These are phyloP conservation scores for Aspergillus sp. DNA, from an alignment of 2,329 filamentous ascomycete genomes.

Conservation along the genomic window DNA sequence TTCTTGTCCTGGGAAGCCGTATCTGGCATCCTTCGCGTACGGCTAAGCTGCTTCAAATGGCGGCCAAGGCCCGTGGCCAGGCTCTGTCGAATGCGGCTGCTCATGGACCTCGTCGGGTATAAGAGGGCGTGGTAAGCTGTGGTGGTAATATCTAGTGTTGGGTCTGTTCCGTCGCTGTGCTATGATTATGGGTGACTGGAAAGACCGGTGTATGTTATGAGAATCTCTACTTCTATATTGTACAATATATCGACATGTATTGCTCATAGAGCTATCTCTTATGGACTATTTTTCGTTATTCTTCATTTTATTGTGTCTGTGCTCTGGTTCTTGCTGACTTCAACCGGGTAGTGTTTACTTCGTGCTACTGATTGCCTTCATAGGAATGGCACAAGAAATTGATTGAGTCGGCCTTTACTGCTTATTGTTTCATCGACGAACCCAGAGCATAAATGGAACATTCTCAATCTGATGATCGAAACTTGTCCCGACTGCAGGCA, in stretches of 20 bases:
- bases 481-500: neutral
- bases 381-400: too few species aligned
- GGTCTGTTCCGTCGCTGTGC: neutral
- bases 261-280: neutral
- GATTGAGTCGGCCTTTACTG: too few species aligned
- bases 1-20: slow-evolving; percentile 74
- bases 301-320: neutral
- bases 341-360: neutral
- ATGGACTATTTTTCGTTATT: neutral
- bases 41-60: slow-evolving; percentile 56
- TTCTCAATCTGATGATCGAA: neutral
- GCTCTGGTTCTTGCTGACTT: neutral
- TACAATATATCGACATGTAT: slow-evolving; percentile 1
- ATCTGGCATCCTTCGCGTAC: slow-evolving; percentile 71
- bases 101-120: slow-evolving; percentile 23
- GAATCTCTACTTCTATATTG: slow-evolving; percentile 18
- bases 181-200: neutral
- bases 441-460: neutral
- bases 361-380: neutral
- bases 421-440: too few species aligned
- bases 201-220: slow-evolving; percentile 22
- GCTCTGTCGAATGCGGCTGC: slow-evolving; percentile 24
- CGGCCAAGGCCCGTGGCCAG: slow-evolving; percentile 36
- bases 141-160: neutral
- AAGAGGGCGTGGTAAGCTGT: neutral